Evolutionary conservation across 2,329 filamentous ascomycete species (phyloP).

Genomic region (Calonectria naviculata): DNA sequence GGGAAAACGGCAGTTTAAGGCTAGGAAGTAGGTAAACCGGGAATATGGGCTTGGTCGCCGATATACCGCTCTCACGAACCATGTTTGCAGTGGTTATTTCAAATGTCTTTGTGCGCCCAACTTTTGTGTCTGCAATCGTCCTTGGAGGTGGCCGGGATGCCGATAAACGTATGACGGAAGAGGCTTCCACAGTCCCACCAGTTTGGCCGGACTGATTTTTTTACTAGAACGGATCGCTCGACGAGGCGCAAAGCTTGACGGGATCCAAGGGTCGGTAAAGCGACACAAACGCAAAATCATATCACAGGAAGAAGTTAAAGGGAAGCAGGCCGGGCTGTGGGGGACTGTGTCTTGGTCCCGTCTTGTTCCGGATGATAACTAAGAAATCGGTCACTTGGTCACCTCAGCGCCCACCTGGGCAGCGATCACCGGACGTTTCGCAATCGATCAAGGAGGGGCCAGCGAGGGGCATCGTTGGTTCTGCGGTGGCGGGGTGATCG

Average conservation of each 20-base stretch:
- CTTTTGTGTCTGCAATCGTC: constrained; percentile 4
- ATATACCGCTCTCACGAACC: constrained; percentile 52
- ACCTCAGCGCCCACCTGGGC: constrained; percentile 34
- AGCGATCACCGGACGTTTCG: constrained; percentile 41
- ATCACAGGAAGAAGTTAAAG: background rate
- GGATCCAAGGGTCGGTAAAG: background rate
- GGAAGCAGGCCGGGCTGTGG: background rate
- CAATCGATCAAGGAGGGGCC: constrained; percentile 31
- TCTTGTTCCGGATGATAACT: constrained; percentile 22
- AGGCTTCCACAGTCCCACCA: constrained; percentile 6
- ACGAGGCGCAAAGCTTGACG: background rate
- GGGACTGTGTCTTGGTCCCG: background rate
- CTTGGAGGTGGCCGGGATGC: background rate
- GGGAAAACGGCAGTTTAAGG: constrained; percentile 60
- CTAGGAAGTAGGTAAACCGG: constrained; percentile 64
- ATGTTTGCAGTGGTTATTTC: constrained; percentile 32
- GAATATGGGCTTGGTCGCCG: constrained; percentile 58
- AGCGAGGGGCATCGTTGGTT: background rate
- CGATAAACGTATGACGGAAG: constrained; percentile 12
- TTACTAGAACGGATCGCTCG: background rate
- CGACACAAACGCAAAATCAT: background rate
- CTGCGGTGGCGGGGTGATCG: constrained; percentile 22
- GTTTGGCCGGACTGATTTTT: background rate
- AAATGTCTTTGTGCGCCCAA: constrained; percentile 7
- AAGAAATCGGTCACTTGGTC: constrained; percentile 35